Conservation (phyloP, 305 asterid genomes). For the Fraxinus nigra region DNA sequence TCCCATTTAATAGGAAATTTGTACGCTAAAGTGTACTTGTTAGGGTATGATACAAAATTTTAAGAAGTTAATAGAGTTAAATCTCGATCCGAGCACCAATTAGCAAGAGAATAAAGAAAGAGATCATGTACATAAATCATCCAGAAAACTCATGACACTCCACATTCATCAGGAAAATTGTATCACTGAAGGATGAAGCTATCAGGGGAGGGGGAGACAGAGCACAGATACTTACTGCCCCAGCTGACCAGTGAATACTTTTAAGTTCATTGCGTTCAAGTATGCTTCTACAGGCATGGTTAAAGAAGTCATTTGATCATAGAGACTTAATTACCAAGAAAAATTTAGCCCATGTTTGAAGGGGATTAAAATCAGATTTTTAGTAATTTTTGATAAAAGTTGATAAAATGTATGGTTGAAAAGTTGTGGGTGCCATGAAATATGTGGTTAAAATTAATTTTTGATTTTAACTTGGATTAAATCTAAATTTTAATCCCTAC, state of each 20-base stretch:
- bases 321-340: not conserved
- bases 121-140: not conserved
- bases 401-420: not conserved
- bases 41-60: not conserved
- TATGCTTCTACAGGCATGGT: conserved; percentile 54
- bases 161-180: not conserved
- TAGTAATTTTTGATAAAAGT: not conserved
- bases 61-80: not conserved
- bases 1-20: not conserved
- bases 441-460: too few relatives aligned
- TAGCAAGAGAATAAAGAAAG: not conserved
- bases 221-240: conserved; percentile 50
- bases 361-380: not conserved
- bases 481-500: not conserved
- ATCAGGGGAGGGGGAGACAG: conserved; percentile 24
- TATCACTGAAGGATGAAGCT: not conserved
- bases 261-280: conserved; percentile 85
- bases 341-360: not conserved
- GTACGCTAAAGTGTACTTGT: not conserved
- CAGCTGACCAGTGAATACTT: conserved; percentile 79
- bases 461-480: not conserved
- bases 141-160: not conserved
- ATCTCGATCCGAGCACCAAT: not conserved
- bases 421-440: not conserved
- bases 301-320: conserved; percentile 31